A percentile compares a stretch with the other conserved stretches of the same genome.
These are phyloP conservation scores for Cercospora canescens DNA, from an alignment of 2,329 filamentous ascomycete species.

Conservation along the genomic window DNA sequence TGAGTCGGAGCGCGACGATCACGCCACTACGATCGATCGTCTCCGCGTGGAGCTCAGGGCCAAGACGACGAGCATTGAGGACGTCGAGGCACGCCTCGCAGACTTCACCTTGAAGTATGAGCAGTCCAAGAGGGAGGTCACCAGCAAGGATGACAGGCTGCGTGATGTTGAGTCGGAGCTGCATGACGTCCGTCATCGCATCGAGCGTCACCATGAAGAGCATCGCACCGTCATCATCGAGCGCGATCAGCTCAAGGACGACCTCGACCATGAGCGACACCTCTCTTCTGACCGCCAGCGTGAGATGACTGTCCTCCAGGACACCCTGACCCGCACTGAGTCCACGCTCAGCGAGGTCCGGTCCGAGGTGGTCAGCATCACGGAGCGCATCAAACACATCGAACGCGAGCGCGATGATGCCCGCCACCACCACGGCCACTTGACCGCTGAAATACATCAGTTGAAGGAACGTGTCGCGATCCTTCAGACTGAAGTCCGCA, in stretches of 20 bases:
- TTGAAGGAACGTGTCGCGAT: slow-evolving; percentile 29
- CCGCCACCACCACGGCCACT: slow-evolving; percentile 26
- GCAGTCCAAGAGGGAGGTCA: slow-evolving; percentile 29
- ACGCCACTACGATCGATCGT: slow-evolving; percentile 29
- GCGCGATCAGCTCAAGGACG: slow-evolving; percentile 30
- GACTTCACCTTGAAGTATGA: slow-evolving; percentile 30
- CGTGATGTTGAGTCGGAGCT: slow-evolving; percentile 28
- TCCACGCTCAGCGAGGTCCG: slow-evolving; percentile 25
- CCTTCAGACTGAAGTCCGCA: slow-evolving; percentile 29
- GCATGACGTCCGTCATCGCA: slow-evolving; percentile 24
- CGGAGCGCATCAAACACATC: slow-evolving; percentile 28
- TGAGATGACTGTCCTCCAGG: slow-evolving; percentile 25
- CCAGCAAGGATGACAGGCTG: slow-evolving; percentile 28
- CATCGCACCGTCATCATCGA: slow-evolving; percentile 29
- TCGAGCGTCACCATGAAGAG: slow-evolving; percentile 31
- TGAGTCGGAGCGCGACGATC: slow-evolving; percentile 35
- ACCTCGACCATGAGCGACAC: slow-evolving; percentile 29
- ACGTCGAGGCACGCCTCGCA: slow-evolving; percentile 26
- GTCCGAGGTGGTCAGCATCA: slow-evolving; percentile 25
- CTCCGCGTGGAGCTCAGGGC: slow-evolving; percentile 32
- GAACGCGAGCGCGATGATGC: slow-evolving; percentile 33
- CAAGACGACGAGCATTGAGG: slow-evolving; percentile 27
- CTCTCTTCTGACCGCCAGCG: slow-evolving; percentile 27
- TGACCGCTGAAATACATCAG: slow-evolving; percentile 26
- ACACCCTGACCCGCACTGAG: slow-evolving; percentile 29